phyloP scores from a whole-genome alignment of 2,329 filamentous ascomycete species.

The Fusarium protoensiforme region DNA sequence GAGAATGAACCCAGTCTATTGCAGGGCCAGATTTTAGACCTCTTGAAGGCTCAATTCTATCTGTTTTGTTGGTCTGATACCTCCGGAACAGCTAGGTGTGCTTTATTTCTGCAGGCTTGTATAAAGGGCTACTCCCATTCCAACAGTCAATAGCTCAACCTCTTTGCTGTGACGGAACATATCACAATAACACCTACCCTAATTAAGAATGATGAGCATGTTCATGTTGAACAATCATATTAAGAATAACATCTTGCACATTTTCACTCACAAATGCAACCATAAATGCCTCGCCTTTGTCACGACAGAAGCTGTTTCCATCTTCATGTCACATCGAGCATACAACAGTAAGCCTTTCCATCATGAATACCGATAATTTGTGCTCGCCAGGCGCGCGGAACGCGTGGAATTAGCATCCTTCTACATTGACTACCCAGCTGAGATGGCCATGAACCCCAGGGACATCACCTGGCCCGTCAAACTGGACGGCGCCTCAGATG shows the following conservation, averaged over 20 bases:
- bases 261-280: neutral
- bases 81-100: neutral
- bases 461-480: neutral
- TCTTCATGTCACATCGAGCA: neutral
- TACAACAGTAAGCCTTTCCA: neutral
- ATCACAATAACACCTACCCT: neutral
- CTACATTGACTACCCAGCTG: neutral
- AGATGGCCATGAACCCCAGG: neutral
- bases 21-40: neutral
- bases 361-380: too few species aligned
- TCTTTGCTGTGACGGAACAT: neutral
- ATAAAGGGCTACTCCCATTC: too few species aligned
- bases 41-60: neutral
- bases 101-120: neutral
- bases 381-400: too few species aligned
- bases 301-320: neutral
- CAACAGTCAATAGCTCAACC: too few species aligned
- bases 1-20: neutral
- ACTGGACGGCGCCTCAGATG: neutral
- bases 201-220: neutral
- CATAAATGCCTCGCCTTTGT: neutral
- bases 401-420: too few species aligned
- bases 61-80: neutral
- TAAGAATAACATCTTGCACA: accelerated
- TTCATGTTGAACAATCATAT: neutral